phyloP scores from a whole-genome alignment of 2,329 filamentous ascomycete species.

The Lithohypha guttulata region DNA sequence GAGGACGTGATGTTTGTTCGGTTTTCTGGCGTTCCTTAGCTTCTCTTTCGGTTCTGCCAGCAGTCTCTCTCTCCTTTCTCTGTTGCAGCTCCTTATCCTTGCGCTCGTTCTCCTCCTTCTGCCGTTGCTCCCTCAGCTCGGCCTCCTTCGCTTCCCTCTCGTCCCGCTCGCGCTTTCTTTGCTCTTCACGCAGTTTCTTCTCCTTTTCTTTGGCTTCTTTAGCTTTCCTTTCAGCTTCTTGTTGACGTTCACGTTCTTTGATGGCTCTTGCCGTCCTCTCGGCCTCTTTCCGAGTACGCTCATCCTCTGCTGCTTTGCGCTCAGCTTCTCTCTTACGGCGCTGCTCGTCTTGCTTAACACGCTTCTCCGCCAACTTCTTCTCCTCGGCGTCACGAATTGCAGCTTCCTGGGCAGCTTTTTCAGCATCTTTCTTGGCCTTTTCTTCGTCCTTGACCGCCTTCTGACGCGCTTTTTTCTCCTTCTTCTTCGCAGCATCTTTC shows the following conservation, averaged over 20 bases:
- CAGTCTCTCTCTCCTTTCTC: conserved; percentile 49
- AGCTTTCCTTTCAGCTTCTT: conserved; percentile 73
- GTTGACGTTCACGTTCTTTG: conserved; percentile 77
- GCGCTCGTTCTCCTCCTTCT: conserved; percentile 53
- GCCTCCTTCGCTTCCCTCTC: conserved; percentile 53
- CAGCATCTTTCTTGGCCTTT: conserved; percentile 74
- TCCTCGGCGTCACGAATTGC: conserved; percentile 64
- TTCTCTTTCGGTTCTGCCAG: conserved; percentile 34
- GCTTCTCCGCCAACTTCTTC: conserved; percentile 69
- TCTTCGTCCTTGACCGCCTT: conserved; percentile 79
- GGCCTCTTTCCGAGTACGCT: conserved; percentile 70
- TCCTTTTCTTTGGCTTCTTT: conserved; percentile 70
- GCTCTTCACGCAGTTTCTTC: conserved; percentile 61
- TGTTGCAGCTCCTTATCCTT: conserved; percentile 34
- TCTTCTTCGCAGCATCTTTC: conserved; percentile 87
- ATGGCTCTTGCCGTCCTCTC: conserved; percentile 69
- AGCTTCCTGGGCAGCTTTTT: conserved; percentile 78
- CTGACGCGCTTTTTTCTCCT: conserved; percentile 83
- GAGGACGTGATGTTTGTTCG: conserved; percentile 26
- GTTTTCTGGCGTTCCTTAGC: conserved; percentile 33
- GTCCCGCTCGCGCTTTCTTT: conserved; percentile 68
- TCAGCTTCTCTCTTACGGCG: conserved; percentile 83
- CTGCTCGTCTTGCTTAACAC: conserved; percentile 75
- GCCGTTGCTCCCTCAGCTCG: conserved; percentile 58
- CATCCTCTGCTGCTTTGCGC: conserved; percentile 82